Base-by-base conservation (phyloP, 2,329 filamentous ascomycete genomes). In the Colletotrichum tabaci region DNA sequence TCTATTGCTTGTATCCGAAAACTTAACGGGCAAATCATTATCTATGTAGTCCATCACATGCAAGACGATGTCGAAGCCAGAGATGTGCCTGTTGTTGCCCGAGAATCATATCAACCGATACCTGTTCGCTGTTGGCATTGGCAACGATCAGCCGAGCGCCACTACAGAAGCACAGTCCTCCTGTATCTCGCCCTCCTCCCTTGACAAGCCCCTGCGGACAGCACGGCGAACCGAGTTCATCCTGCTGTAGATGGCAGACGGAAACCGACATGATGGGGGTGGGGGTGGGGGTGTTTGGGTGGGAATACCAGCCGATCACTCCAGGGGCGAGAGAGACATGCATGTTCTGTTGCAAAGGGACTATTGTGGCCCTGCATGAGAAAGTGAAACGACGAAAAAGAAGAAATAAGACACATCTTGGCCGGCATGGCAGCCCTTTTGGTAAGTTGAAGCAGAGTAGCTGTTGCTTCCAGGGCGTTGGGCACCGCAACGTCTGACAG, bases 351-450 rank as follows among this genome's bases (percentile, higher is more conserved):
- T 35, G 30, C 30, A 18, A 47, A 52, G 16, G 13, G 46, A 49
- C 52, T 47, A 42, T 62, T 62, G 49, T 58, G 35, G 57, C 50
- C 52, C 55, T 63, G 58, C 65, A 68, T 71, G 30, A 23, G 46
- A 62, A 68, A 71, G 64, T 42, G 52, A 44, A 46, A 57, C 57
- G 53, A 49, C 30, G 30, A 53, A 18, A 46, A 63, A 68, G 47
- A 71, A 63, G 68, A 57, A 68, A 71, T n/a, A 47, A 30, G 18
- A 61, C 40, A 47, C 53, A 49, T 18, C 38, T 35, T n/a, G 44
- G 21, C 40, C 40, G 30, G 38, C 15, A 42, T 30, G 26, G 6
- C 53, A n/a, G n/a, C n/a, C 38, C 23, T 46, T 21, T 46, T 55
- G 16, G 30, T 21, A 52, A 35, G 7, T 30, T 9, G 30, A 30